Evolutionary conservation across 2,329 filamentous ascomycete species (phyloP).

Genomic region (Blumeria graminis): DNA sequence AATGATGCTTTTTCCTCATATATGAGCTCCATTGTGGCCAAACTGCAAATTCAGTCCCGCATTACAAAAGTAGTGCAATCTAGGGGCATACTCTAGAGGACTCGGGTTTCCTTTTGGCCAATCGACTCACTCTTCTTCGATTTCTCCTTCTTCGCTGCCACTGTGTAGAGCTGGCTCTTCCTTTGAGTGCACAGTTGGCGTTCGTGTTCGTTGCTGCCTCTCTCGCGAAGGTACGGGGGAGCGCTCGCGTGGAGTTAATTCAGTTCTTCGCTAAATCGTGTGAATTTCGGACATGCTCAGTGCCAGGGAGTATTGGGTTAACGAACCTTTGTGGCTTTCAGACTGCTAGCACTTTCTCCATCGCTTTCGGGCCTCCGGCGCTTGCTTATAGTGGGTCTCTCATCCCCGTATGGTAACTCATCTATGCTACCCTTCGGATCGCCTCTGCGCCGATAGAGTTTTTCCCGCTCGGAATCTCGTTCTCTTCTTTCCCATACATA

Average conservation of each 20-base stretch:
- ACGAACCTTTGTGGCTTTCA: slow-evolving; percentile 37
- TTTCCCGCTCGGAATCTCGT: slow-evolving; percentile 74
- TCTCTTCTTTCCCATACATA: slow-evolving; percentile 76
- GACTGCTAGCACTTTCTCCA: slow-evolving; percentile 32
- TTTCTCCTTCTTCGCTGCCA: slow-evolving; percentile 93
- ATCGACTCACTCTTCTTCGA: slow-evolving; percentile 46
- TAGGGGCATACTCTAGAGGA: too few species aligned
- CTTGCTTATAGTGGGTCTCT: slow-evolving; percentile 37
- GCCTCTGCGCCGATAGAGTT: slow-evolving; percentile 56
- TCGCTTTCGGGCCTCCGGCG: slow-evolving; percentile 62
- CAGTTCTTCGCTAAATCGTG: slow-evolving; percentile 28
- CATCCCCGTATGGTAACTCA: slow-evolving; percentile 76
- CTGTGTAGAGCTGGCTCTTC: slow-evolving; percentile 28
- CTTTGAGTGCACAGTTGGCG: slow-evolving; percentile 20
- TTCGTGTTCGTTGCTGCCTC: slow-evolving; percentile 29
- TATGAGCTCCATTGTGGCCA: too few species aligned
- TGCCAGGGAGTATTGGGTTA: background rate
- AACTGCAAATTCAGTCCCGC: too few species aligned
- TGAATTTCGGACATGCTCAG: background rate
- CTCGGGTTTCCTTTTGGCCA: background rate
- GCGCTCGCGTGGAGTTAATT: slow-evolving; percentile 32
- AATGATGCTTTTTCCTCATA: too few species aligned
- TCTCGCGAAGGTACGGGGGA: slow-evolving; percentile 29
- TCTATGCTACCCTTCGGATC: slow-evolving; percentile 61
- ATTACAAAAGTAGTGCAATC: too few species aligned